Base-by-base conservation (phyloP, 2,329 filamentous ascomycete species). In the Aspergillus fumigatus region DNA sequence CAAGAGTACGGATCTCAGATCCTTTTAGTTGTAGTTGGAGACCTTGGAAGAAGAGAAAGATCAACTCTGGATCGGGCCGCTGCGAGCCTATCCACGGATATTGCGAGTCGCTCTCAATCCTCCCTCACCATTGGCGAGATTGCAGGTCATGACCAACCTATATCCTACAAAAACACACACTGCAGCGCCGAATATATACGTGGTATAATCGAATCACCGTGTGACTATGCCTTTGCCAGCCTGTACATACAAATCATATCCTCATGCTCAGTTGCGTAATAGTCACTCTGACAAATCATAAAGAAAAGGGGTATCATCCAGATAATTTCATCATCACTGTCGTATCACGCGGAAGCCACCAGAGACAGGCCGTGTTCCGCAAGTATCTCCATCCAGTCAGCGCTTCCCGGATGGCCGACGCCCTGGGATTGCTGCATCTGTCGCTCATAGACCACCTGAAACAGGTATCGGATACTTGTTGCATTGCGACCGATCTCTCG, bases 341-440 rank as follows among this genome's bases (percentile, higher is more conserved):
- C 45, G 27, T 48, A 80, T 62, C 82, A 70, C 26, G 79, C 78
- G 70, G 80, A 82, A 65, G 80, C 80, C 3, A 83, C 79, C 53
- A 83, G 72, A 52, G 75, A 72, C 61, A 81, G 62, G 5, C 77
- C 76, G 54, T 73, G 71, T 54, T 76, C 72, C 48, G 71, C 68
- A 67, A 82, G 76, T 19, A 82, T 63, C 26, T 76, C 72, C 25
- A 79, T 64, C 81, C 82, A 84, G 59, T 81, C 78, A 29, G 83
- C 75, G 62, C 77, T 73, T 56, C 77, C 69, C 50, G 73, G 67
- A 59, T 75, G 71, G 6, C 73, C 71, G 19, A 76, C 71, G 29
- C 64, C 64, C 67, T 70, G 71, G 45, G 76, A 69, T 29, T 73
- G 70, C 48, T 73, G 67, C 48, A 74, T 71, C 62, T 83, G 80